These are phyloP conservation scores for Saccharomycopsis sp. DNA, from an alignment of 805 yeast species.

Conservation along the genomic window DNA sequence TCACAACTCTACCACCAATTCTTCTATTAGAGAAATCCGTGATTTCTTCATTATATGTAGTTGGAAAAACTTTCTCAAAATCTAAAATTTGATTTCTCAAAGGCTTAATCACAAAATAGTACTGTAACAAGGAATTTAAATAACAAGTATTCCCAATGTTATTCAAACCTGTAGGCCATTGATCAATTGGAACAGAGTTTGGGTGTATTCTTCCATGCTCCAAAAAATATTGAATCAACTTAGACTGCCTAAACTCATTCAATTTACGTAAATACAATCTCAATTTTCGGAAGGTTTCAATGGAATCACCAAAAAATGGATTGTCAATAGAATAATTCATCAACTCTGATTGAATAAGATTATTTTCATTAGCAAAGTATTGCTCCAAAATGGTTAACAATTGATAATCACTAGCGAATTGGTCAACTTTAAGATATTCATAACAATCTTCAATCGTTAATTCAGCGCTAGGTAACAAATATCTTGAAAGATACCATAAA, in stretches of 20 bases:
- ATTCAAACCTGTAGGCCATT: constrained; percentile 85
- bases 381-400: constrained; percentile 17
- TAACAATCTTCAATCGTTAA: constrained; percentile 22
- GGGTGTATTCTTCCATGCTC: constrained; percentile 11
- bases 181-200: constrained; percentile 9
- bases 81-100: constrained; percentile 57
- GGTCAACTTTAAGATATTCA: constrained; percentile 24
- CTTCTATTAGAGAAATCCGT: constrained; percentile 41
- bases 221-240: constrained; percentile 9
- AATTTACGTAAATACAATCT: constrained; percentile 6
- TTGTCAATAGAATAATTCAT: constrained; percentile 26
- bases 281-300: constrained; percentile 1
- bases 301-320: not conserved
- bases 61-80: constrained; percentile 37
- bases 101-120: constrained; percentile 81
- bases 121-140: constrained; percentile 83
- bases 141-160: constrained; percentile 97
- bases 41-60: constrained; percentile 3
- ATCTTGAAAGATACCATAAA: not conserved
- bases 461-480: constrained; percentile 3
- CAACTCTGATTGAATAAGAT: constrained; percentile 28
- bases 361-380: constrained; percentile 24
- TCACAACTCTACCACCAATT: constrained; percentile 82
- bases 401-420: constrained; percentile 28
- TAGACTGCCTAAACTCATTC: constrained; percentile 5